Evolutionary conservation across 2,329 filamentous ascomycete species (phyloP), one percentile per base, ranked within the genome.

Genomic region (Pestalotiopsis sp.): DNA sequence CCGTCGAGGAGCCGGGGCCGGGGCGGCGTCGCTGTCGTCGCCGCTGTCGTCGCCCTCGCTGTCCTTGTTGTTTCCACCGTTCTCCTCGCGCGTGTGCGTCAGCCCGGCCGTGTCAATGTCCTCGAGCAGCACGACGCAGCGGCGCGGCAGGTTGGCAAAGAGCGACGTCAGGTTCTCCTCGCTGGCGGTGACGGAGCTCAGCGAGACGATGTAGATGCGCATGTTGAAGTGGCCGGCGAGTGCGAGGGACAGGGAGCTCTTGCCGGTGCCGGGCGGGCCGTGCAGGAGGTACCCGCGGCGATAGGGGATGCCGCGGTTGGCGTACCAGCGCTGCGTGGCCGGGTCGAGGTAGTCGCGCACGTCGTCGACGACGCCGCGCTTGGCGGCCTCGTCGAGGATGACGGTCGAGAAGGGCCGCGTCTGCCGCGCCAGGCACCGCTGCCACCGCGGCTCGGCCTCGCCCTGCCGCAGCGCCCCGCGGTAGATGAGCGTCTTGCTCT

Each of bases 251-350:
- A 94, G 84, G 60, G 90, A 92, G 59, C 89, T 92, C 79, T 95
- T 96, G 14, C 93, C 93, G 0, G 92, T 95, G 0, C 93, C 93
- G 0, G 93, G 93, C 0, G 93, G 93, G 0, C 94, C 94, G 72
- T 95, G 85, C 17, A 97, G 89, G 0, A 97, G 86, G 75, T 96
- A 97, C 0, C 94, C 94, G 4, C 94, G 87, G 14, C 94, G 88
- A 77, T 97, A 97, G 0, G 94, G 94, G 38, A 97, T 95, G 0
- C 94, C 94, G 6, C 93, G 87, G 72, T 93, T 92, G 0, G 91
- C 86, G 77, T 97, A 97, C 93, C 93, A 97, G n/a, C 90, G 85
- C 59, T 87, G 84, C 0, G 90, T 91, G 13, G 83, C 79, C 0
- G 89, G 89, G 70, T 89, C 83, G 45, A 92, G 84, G 74, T 92